Evolutionary conservation across 176 grass and related monocot genomes (phyloP), one percentile per base, ranked within the genome.

Genomic region (Ensete ventricosum): DNA sequence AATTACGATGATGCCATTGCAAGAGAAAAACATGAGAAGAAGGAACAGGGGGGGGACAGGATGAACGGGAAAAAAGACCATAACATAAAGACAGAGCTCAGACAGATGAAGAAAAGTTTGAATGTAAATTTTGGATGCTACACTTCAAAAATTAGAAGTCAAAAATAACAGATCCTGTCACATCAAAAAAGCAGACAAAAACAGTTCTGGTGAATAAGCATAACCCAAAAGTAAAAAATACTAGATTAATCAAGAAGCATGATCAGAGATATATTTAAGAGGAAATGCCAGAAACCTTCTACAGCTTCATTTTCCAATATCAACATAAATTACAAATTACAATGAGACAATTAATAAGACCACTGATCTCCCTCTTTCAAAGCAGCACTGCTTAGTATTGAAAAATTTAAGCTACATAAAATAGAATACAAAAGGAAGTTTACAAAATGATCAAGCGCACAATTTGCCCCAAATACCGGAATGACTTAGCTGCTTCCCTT

Each of bases 401-500:
- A 69, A 69, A 69, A 64, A 1, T 11, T n/a, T 2, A 52, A 77
- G 53, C 43, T 3, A 22, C 25, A 13, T 1, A 12, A 1, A 51
- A 13, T 59, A 27, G 54, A 51, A 21, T 63, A 62, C 11, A 59
- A 52, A 64, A 70, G 9, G 11, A 21, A 19, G 34, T 49, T 49
- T 84, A 81, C 71, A 78, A 85, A 55, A 94, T 81, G 17, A 98
- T 91, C 73, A 91, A 83, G 52, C 95, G 95, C 67, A 91, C 70
- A 14, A 99, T 93, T 54, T 75, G 83, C 13, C 88, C 95, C 71
- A 84, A 64, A 81, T 80, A 86, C 53, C 85, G 82, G 64, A 94
- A 94, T 73, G 90, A 93, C 80, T 94, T 99, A 10, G 69, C 69
- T 54, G 88, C 73, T 82, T 99, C 95, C 81, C 79, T 91, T 76